Percentiles rank a stretch among this genome's conserved stretches.
Evolutionary conservation across 805 yeast species (phyloP).

Genomic region (Sugiyamaella lignohabitans): DNA sequence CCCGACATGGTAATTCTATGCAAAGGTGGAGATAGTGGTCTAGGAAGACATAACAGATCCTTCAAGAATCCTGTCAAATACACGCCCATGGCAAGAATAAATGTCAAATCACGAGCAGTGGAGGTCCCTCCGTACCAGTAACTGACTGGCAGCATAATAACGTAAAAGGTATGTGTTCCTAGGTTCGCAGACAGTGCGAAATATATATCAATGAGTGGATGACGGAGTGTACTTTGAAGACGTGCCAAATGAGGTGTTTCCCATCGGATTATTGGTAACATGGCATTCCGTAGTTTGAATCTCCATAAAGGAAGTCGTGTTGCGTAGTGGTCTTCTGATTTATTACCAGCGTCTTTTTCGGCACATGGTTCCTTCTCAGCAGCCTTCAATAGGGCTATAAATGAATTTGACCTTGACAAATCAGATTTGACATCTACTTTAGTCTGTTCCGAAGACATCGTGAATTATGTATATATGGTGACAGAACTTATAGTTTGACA

Average conservation of each 20-base stretch:
- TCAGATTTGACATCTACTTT: not conserved
- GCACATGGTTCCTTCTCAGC: slow-evolving; percentile 23
- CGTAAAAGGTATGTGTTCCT: slow-evolving; percentile 92
- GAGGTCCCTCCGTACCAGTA: slow-evolving; percentile 67
- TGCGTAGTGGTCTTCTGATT: slow-evolving; percentile 59
- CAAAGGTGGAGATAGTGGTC: slow-evolving; percentile 89
- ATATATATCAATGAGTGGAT: slow-evolving; percentile 54
- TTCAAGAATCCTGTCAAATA: slow-evolving; percentile 63
- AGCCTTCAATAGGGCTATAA: slow-evolving; percentile 18
- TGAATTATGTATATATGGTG: not conserved
- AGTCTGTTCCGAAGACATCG: not conserved
- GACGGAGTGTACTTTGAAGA: slow-evolving; percentile 49
- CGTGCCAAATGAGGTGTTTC: slow-evolving; percentile 58
- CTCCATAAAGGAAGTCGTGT: slow-evolving; percentile 46
- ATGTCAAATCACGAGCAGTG: slow-evolving; percentile 53
- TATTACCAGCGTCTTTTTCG: slow-evolving; percentile 66
- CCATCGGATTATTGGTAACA: slow-evolving; percentile 50
- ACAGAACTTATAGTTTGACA: slow-evolving; percentile 1
- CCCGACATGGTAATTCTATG: slow-evolving; percentile 83
- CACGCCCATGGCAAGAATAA: slow-evolving; percentile 58
- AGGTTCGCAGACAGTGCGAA: slow-evolving; percentile 84
- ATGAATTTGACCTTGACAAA: slow-evolving; percentile 17
- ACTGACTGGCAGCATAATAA: slow-evolving; percentile 77
- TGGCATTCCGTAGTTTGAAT: slow-evolving; percentile 39
- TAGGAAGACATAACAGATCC: slow-evolving; percentile 81